phyloP scores from a whole-genome alignment of 192 early-diverging fungal genomes.

The Chytriomyces confervae region DNA sequence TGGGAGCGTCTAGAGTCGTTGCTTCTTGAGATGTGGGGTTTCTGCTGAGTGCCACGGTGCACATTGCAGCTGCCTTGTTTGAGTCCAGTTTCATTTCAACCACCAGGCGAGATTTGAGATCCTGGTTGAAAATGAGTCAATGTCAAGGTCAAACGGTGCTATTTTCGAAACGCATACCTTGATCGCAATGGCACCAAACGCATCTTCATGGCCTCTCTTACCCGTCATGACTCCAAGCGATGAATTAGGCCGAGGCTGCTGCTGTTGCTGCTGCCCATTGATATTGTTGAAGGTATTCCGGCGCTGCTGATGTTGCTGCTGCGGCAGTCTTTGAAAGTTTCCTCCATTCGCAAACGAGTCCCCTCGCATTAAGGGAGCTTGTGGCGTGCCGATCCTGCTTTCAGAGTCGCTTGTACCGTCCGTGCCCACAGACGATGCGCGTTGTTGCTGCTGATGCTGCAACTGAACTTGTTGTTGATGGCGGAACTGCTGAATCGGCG shows the following conservation, averaged over 20 bases:
- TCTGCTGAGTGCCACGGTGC: conserved; percentile 9
- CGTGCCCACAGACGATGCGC: not conserved
- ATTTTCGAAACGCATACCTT: not conserved
- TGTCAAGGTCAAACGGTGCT: not conserved
- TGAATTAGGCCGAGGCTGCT: not conserved
- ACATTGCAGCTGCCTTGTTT: not conserved
- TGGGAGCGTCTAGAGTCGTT: not conserved
- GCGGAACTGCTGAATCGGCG: not conserved
- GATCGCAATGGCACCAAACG: not conserved
- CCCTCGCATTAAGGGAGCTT: not conserved
- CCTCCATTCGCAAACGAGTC: not conserved
- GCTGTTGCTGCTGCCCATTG: not conserved
- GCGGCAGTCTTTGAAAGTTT: no score
- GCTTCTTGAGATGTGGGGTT: not conserved
- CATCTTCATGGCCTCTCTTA: conserved; percentile 1
- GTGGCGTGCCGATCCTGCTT: not conserved
- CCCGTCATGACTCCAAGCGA: not conserved
- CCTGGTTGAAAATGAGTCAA: not conserved
- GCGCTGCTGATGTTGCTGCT: not conserved
- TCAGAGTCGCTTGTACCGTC: not conserved
- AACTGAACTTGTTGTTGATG: not conserved
- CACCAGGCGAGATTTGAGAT: not conserved
- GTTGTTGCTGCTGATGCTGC: conserved; percentile 13
- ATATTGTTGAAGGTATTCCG: not conserved
- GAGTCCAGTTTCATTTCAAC: conserved; percentile 9